Evolutionary conservation across 176 grass and related monocot genomes (phyloP).

Genomic region (Bonia amplexicaulis): DNA sequence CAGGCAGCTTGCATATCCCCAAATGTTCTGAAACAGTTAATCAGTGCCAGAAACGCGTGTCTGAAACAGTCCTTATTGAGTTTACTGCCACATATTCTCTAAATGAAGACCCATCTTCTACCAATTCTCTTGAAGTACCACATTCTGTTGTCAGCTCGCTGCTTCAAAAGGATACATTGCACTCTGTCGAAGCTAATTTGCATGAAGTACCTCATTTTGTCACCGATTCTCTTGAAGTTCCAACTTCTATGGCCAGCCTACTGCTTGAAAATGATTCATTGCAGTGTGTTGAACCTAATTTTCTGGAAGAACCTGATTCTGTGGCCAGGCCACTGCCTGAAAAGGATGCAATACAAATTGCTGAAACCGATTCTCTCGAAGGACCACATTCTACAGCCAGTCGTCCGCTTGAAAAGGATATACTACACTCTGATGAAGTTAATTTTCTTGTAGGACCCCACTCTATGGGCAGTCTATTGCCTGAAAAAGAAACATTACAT

Average conservation of each 20-base stretch:
- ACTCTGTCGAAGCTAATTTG: neutral
- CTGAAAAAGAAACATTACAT: neutral
- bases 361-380: neutral
- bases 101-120: neutral
- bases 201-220: neutral
- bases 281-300: neutral
- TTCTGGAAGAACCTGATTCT: neutral
- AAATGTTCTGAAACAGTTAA: too few species aligned
- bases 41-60: too few species aligned
- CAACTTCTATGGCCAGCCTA: neutral
- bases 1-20: too few species aligned
- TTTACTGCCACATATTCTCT: too few species aligned
- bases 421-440: neutral
- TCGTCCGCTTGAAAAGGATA: neutral
- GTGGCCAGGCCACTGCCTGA: neutral
- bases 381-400: neutral
- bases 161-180: neutral
- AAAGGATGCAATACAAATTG: neutral
- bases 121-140: neutral
- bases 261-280: neutral
- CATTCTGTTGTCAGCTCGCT: neutral
- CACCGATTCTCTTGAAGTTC: neutral
- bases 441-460: neutral
- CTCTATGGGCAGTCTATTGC: neutral
- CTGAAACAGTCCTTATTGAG: too few species aligned